A percentile compares a stretch with the other conserved stretches of the same genome.
These are phyloP conservation scores for Byssochlamys sp. DNA, from an alignment of 2,329 filamentous ascomycete species.

Conservation along the genomic window DNA sequence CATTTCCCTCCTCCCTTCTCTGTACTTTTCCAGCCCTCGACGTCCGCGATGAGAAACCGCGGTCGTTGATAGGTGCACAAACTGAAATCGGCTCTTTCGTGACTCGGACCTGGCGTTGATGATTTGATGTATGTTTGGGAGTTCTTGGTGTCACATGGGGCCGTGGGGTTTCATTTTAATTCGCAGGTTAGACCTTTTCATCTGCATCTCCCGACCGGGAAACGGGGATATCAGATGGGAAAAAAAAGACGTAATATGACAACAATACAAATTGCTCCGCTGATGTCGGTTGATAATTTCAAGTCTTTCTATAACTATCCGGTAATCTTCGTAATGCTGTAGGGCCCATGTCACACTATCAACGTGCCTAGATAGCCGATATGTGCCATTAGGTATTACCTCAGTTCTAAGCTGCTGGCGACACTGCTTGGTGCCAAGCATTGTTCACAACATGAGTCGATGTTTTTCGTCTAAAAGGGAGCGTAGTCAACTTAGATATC, in stretches of 20 bases:
- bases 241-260: neutral
- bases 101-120: neutral
- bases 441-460: too few species aligned
- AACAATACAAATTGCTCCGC: neutral
- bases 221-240: neutral
- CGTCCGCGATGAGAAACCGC: neutral
- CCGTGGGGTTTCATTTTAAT: neutral
- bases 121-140: neutral
- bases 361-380: too few species aligned
- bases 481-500: too few species aligned
- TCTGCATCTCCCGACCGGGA: neutral
- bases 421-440: too few species aligned
- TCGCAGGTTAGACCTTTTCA: neutral
- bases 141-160: neutral
- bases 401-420: too few species aligned
- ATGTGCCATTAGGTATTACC: too few species aligned
- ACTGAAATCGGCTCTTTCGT: neutral
- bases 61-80: neutral
- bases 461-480: too few species aligned
- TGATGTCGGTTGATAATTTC: neutral
- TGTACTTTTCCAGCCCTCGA: neutral
- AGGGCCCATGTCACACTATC: too few species aligned
- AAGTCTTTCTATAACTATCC: neutral
- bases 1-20: neutral
- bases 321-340: too few species aligned